Evolutionary conservation across 2,329 filamentous ascomycete genomes (phyloP).

Genomic region (Penicillium capsulatum): DNA sequence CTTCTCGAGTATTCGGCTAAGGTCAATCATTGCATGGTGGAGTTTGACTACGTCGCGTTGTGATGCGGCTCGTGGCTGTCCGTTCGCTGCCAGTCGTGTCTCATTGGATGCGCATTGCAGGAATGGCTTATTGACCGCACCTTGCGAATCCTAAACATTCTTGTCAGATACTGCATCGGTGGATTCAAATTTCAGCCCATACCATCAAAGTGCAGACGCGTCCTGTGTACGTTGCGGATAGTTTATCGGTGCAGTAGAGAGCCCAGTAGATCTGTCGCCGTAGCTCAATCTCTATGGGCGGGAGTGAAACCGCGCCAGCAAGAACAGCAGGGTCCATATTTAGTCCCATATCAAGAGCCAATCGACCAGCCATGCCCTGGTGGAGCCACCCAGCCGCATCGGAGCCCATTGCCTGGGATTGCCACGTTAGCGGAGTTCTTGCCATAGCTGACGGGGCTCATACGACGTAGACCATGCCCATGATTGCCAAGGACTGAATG

Average conservation of each 20-base stretch:
- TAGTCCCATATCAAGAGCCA: constrained; percentile 39
- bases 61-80: constrained; percentile 16
- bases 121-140: constrained; percentile 27
- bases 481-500: constrained; percentile 34
- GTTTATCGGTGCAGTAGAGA: constrained; percentile 36
- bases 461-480: constrained; percentile 28
- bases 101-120: constrained; percentile 11
- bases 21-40: constrained; percentile 26
- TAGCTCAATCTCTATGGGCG: constrained; percentile 29
- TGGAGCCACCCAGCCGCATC: constrained; percentile 38
- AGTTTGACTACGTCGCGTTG: constrained; percentile 17
- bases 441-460: constrained; percentile 5
- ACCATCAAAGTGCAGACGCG: constrained; percentile 37
- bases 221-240: constrained; percentile 34
- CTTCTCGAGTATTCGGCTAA: constrained; percentile 31
- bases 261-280: constrained; percentile 38
- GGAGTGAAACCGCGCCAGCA: constrained; percentile 23
- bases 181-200: constrained; percentile 1
- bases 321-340: constrained; percentile 34
- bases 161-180: not conserved
- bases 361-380: constrained; percentile 37
- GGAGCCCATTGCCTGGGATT: constrained; percentile 29
- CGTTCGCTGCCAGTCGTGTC: constrained; percentile 12
- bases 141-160: constrained; percentile 28
- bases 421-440: not conserved